Evolutionary conservation across 2,329 filamentous ascomycete species (phyloP).

Genomic region (Diaporthe humulicola): DNA sequence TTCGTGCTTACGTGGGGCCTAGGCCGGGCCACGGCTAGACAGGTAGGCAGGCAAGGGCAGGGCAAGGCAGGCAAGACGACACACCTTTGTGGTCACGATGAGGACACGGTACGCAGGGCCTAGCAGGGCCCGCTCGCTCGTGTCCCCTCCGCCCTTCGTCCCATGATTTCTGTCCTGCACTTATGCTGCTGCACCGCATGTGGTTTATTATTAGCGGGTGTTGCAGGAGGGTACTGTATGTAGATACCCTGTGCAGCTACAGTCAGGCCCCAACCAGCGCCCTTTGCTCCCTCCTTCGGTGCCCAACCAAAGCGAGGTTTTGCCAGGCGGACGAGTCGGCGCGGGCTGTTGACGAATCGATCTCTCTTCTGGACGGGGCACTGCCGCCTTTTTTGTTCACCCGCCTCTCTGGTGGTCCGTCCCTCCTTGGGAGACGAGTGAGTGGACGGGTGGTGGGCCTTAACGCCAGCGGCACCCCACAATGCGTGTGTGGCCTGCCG

Average conservation of each 20-base stretch:
- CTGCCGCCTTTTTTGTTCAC: slow-evolving; percentile 5
- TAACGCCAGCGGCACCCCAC: slow-evolving; percentile 20
- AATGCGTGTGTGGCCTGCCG: slow-evolving; percentile 19
- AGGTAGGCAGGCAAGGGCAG: not conserved
- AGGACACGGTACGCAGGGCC: too few relatives aligned
- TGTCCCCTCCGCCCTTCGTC: not conserved
- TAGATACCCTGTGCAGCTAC: slow-evolving; percentile 19
- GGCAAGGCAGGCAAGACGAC: not conserved
- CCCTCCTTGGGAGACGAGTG: not conserved
- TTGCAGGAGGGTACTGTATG: not conserved
- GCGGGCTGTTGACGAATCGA: slow-evolving; percentile 25
- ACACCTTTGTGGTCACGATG: not conserved
- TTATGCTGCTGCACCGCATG: not conserved
- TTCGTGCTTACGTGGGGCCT: slow-evolving; percentile 14
- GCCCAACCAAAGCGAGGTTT: slow-evolving; percentile 13
- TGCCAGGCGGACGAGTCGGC: slow-evolving; percentile 27
- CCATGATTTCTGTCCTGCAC: slow-evolving; percentile 18
- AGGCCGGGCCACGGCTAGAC: not conserved
- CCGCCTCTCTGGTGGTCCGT: not conserved
- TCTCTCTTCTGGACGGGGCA: not conserved
- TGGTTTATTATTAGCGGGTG: slow-evolving; percentile 18
- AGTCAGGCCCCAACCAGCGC: slow-evolving; percentile 26
- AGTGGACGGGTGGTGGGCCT: not conserved
- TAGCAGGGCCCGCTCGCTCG: slow-evolving; percentile 2
- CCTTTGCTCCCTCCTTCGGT: not conserved